phyloP scores from a whole-genome alignment of 768 basidiomycete species.

The Tricholoma sp. region DNA sequence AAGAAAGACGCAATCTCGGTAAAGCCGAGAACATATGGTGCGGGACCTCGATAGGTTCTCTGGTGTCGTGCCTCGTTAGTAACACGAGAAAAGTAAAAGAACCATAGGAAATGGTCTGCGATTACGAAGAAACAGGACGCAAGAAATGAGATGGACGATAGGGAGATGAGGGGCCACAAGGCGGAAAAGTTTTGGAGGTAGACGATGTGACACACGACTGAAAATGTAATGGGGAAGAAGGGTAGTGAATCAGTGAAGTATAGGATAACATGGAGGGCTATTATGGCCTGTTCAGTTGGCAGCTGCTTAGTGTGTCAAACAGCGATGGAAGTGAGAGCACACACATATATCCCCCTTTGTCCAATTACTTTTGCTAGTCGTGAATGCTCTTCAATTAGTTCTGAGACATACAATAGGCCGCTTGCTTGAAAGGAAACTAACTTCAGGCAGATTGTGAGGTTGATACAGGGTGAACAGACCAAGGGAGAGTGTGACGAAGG shows the following conservation, averaged over 20 bases:
- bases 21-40: slow-evolving; percentile 42
- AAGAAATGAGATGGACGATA: slow-evolving; percentile 80
- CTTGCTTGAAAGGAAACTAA: slow-evolving; percentile 53
- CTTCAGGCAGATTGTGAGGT: neutral
- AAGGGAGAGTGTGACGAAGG: slow-evolving; percentile 88
- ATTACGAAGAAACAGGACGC: slow-evolving; percentile 83
- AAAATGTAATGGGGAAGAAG: slow-evolving; percentile 67
- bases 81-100: slow-evolving; percentile 83
- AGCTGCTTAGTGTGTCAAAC: slow-evolving; percentile 1
- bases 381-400: slow-evolving; percentile 93
- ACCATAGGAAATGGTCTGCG: slow-evolving; percentile 92
- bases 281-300: slow-evolving; percentile 55
- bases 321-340: slow-evolving; percentile 12
- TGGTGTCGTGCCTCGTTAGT: slow-evolving; percentile 58
- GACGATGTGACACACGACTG: slow-evolving; percentile 76
- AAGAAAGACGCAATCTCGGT: slow-evolving; percentile 82
- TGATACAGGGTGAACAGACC: slow-evolving; percentile 41
- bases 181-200: slow-evolving; percentile 91
- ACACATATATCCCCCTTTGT: slow-evolving; percentile 86
- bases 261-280: slow-evolving; percentile 70
- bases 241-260: slow-evolving; percentile 82
- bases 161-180: slow-evolving; percentile 90
- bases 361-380: slow-evolving; percentile 77
- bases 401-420: slow-evolving; percentile 89
- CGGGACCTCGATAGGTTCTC: slow-evolving; percentile 40